These are phyloP conservation scores for Claviceps sp. DNA, from an alignment of 2,329 filamentous ascomycete species.

Conservation along the genomic window DNA sequence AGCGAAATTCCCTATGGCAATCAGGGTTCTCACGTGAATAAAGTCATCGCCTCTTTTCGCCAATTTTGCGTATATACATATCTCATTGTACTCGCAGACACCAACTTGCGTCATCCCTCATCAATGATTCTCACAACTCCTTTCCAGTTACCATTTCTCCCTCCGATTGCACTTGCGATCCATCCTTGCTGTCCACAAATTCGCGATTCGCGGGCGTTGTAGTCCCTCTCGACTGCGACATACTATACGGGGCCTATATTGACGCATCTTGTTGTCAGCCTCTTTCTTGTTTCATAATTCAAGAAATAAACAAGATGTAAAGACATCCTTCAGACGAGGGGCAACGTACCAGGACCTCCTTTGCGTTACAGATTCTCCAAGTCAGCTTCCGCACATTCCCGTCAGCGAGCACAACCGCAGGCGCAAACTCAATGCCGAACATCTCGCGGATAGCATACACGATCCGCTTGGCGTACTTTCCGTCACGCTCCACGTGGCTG, in stretches of 20 bases:
- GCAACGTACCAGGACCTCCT: slow-evolving; percentile 79
- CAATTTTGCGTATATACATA: no score
- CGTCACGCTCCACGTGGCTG: slow-evolving; percentile 68
- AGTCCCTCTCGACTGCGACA: slow-evolving; percentile 50
- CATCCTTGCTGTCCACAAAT: slow-evolving; percentile 17
- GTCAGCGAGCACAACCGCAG: slow-evolving; percentile 83
- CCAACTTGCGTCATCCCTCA: no score
- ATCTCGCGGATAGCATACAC: slow-evolving; percentile 93
- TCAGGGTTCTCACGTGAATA: no score
- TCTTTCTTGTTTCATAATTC: background rate
- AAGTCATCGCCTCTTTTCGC: no score
- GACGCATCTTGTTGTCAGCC: background rate
- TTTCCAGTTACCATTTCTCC: background rate
- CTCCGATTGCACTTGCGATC: no score
- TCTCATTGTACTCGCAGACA: no score
- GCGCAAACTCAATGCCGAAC: slow-evolving; percentile 93
- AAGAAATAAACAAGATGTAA: background rate
- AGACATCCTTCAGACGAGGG: background rate
- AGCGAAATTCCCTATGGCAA: no score
- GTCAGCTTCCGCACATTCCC: slow-evolving; percentile 81
- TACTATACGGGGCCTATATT: slow-evolving; percentile 55
- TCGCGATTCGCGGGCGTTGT: slow-evolving; percentile 41
- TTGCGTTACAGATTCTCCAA: slow-evolving; percentile 91
- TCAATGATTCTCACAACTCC: background rate
- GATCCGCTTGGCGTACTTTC: slow-evolving; percentile 78